These are phyloP conservation scores for Hymenoscyphus linearis DNA, from an alignment of 2,329 filamentous ascomycete genomes.

Conservation along the genomic window DNA sequence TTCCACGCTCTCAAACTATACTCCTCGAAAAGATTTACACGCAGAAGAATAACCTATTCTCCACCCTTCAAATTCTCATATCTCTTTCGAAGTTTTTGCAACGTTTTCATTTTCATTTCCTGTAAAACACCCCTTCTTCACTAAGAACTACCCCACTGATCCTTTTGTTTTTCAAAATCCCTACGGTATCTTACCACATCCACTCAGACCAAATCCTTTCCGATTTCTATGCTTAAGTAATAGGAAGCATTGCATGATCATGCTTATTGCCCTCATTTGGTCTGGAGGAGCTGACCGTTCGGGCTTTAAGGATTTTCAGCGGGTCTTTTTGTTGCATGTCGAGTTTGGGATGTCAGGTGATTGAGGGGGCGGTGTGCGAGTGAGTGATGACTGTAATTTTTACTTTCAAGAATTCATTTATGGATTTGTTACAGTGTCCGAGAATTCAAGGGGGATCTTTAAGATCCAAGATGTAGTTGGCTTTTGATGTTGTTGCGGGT, in stretches of 20 bases:
- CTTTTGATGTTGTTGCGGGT: neutral
- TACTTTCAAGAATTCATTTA: neutral
- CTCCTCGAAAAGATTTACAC: no score
- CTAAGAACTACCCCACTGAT: no score
- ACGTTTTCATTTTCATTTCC: no score
- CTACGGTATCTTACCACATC: neutral
- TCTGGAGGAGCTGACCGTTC: neutral
- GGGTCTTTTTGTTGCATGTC: neutral
- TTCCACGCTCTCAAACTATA: no score
- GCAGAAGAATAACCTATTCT: no score
- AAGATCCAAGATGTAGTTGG: neutral
- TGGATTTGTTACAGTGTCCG: neutral
- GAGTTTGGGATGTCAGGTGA: neutral
- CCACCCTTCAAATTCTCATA: no score
- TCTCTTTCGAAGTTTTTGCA: no score
- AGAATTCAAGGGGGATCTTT: neutral
- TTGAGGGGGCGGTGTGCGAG: neutral
- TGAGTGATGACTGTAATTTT: neutral
- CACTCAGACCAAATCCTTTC: neutral
- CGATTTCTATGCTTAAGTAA: neutral
- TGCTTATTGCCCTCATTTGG: neutral
- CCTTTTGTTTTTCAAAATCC: no score
- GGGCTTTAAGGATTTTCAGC: neutral
- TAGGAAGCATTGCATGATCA: neutral
- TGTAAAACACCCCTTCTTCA: no score